Base-by-base conservation (phyloP, 2,329 filamentous ascomycete species). In the Bipolaris gigantea region DNA sequence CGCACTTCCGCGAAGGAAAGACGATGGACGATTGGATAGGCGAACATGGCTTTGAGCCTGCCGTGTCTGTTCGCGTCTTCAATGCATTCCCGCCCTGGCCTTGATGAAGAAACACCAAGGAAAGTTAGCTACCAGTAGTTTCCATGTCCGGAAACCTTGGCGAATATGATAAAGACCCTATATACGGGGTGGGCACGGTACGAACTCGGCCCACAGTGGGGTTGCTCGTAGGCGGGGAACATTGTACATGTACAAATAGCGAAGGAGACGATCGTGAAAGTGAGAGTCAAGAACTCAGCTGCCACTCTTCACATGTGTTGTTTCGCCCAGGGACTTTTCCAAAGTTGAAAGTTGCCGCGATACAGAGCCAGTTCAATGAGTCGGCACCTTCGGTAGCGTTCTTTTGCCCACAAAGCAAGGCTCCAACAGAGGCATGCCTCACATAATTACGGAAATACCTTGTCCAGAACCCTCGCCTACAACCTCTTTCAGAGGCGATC, bases 21-120 rank as follows among this genome's bases (percentile, higher is more conserved):
- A 73, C 73, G 13, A 83, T 83, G 80, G 64, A 65, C 6, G 75
- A 80, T 39, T 83, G 80, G 81, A 74, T 74, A 43, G 80, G 81
- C 5, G 79, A 78, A 55, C 76, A 80, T 62, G 80, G 79, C 4
- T 68, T 83, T 16, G 76, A 76, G 54, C 69, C 75, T 5, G 62
- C 67, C 8, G 73, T 79, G 5, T 74, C 75, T 2, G 71, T 76
- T 8, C 73, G 75, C 34, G 75, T 80, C 40, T 74, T 74, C 4
- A 76, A 75, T 44, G 75, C 76, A 2, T 77, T 79, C 66, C 77
- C 77, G 15, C 77, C 77, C 38, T 49, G 49, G 39, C 38, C 44
- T 48, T 43, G 18, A 53, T 48, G 32, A 43, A 53, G 44, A 43
- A 48, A 53, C 27, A 25, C 6, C 27, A n/a, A 39, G 21, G 6